Percentiles rank a stretch among this genome's conserved stretches.
Conservation (phyloP, 441 rosid genomes). For the Hura crepitans region DNA sequence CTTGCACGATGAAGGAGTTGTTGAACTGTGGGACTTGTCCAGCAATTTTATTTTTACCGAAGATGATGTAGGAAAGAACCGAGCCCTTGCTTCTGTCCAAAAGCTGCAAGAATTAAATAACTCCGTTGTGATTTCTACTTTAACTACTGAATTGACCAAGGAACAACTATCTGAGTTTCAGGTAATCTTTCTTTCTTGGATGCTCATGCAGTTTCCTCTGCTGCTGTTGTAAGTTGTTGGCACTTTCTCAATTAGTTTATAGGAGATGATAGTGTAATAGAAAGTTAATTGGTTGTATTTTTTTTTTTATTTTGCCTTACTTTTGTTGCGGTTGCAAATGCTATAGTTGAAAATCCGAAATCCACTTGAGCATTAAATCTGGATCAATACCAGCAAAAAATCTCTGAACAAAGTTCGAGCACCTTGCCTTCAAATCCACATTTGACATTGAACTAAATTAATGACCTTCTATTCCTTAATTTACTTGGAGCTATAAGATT, state of each 20-base stretch:
- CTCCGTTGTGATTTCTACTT: conserved; percentile 59
- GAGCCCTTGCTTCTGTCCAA: conserved; percentile 82
- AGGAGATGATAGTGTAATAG: not conserved
- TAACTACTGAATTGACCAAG: conserved; percentile 59
- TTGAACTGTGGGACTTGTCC: conserved; percentile 83
- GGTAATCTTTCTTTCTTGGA: conserved; percentile 31
- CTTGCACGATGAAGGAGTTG: conserved; percentile 67
- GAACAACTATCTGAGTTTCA: conserved; percentile 68
- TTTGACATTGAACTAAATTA: not conserved
- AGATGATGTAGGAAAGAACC: conserved; percentile 75
- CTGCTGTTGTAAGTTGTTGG: not conserved
- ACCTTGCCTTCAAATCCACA: too few species aligned
- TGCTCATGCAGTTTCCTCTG: not conserved
- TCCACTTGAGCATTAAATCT: too few species aligned
- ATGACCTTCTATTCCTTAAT: not conserved
- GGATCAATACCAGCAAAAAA: too few species aligned
- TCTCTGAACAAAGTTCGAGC: too few species aligned
- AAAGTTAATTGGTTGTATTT: not conserved
- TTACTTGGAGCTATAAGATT: not conserved
- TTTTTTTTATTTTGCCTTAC: not conserved
- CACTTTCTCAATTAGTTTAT: not conserved
- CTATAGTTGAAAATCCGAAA: too few species aligned
- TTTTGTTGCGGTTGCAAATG: too few species aligned
- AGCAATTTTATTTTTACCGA: conserved; percentile 74
- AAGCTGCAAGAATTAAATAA: conserved; percentile 89